A percentile compares a stretch with the other conserved stretches of the same genome.
Evolutionary conservation across 1,284 basidiomycete species (phyloP).

Genomic region (Cryptococcus hybrid): DNA sequence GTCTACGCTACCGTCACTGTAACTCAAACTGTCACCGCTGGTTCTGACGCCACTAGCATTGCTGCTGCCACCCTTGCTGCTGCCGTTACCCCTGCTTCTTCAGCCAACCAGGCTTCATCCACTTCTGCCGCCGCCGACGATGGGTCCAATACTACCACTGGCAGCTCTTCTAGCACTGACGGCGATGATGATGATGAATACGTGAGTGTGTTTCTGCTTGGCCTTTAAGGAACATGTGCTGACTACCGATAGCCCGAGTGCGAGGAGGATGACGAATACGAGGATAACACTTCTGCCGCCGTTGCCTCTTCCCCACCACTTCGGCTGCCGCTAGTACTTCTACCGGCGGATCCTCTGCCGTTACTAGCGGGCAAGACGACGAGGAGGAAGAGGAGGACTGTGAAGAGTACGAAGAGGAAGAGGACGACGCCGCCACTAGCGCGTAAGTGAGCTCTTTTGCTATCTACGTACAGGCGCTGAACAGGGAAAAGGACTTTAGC

Average conservation of each 20-base stretch:
- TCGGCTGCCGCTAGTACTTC: constrained; percentile 2
- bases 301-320: background rate
- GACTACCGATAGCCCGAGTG: constrained; percentile 5
- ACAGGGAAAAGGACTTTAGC: background rate
- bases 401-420: constrained; percentile 17
- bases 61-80: background rate
- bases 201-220: background rate
- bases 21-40: constrained; percentile 3
- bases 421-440: background rate
- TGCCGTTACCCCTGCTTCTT: background rate
- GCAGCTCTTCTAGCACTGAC: background rate
- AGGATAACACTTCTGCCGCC: constrained; percentile 53
- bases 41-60: background rate
- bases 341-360: background rate
- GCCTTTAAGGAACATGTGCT: background rate
- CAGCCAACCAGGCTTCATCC: background rate
- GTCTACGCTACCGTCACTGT: constrained; percentile 24
- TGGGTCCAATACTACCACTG: background rate
- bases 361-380: background rate
- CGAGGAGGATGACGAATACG: constrained; percentile 13
- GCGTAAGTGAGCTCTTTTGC: no score
- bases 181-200: constrained; percentile 11
- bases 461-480: no score
- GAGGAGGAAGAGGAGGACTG: constrained; percentile 16
- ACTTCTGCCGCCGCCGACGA: constrained; percentile 7